Evolutionary conservation across 495 filamentous ascomycete species (phyloP), one percentile per base, ranked within the genome.

Genomic region (Saxispiralis lemnorum): DNA sequence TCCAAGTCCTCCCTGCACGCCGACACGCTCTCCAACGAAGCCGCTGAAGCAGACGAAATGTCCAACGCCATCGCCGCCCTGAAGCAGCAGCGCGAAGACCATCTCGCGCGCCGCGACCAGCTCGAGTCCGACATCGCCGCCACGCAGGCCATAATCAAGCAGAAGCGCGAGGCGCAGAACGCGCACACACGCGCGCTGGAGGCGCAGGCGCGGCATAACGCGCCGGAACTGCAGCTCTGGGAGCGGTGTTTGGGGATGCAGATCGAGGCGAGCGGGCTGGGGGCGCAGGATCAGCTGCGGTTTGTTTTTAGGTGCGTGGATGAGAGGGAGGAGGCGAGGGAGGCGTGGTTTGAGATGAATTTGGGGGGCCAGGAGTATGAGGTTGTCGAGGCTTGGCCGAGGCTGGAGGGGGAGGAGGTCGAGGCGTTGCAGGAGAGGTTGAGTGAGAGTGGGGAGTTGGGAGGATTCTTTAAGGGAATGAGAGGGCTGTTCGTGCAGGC

Each of bases 191-290:
- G 73, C 39, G 70, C 81, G 47, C 55, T 87, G 19, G 81, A 92
- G 56, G 67, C 75, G 21, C 88, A 95, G 61, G 69, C 79, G 31
- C 71, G 83, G 34, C 78, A 81, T 47, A 94, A 96, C 60, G 71
- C 79, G 35, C 89, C 89, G 2, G 89, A 97, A 59, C 68, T 96
- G 32, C 79, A 84, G 32, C 96, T 97, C 60, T 97, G 92, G 92
- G 78, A 92, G 55, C 78, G 81, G 44, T 84, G 84, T 58, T 65
- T 97, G 47, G 81, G 88, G 45, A 53, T 96, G 64, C 67, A 79
- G 39, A 88, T 97, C 56, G 87, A 96, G 58, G 45, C 36, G 9
- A 48, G 39, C n/a, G 89, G 89, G 3, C 81, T 81, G 0, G 88
- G 88, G 0, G 68, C 70, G 39, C 76, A 80, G 42, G 87, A 95